Percentiles rank a stretch among this genome's conserved stretches.
phyloP scores from a whole-genome alignment of 139 green algal genomes.

The Desmodesmus armatus region DNA sequence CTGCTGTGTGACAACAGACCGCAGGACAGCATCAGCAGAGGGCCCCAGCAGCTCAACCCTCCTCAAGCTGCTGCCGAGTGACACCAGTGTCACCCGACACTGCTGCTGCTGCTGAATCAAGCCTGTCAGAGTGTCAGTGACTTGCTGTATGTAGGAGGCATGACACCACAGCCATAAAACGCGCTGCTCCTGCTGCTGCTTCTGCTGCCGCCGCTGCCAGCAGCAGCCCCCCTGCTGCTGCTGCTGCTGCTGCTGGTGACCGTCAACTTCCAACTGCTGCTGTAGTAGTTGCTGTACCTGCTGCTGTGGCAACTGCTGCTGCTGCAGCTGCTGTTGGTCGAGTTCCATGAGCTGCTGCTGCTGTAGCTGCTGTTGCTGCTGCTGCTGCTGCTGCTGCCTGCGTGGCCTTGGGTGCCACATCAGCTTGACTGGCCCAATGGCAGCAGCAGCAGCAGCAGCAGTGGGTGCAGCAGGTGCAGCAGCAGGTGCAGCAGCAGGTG shows the following conservation, averaged over 20 bases:
- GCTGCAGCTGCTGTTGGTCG: conserved; percentile 17
- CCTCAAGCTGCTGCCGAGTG: conserved; percentile 44
- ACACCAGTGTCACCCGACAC: conserved; percentile 24
- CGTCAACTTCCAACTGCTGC: neutral
- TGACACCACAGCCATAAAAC: conserved; percentile 59
- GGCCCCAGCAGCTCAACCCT: conserved; percentile 51
- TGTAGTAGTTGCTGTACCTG: neutral
- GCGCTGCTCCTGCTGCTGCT: conserved; percentile 16
- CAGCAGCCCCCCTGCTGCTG: neutral
- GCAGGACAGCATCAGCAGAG: conserved; percentile 20
- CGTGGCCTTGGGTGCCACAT: conserved; percentile 28
- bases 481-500: neutral
- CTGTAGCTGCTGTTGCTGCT: conserved; percentile 16
- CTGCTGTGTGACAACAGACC: conserved; percentile 8
- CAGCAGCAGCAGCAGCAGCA: neutral
- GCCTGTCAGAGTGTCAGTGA: neutral
- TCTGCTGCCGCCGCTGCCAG: neutral
- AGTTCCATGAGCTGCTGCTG: neutral
- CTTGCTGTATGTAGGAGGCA: conserved; percentile 48
- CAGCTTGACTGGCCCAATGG: neutral
- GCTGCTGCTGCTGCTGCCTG: neutral
- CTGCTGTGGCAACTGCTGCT: neutral
- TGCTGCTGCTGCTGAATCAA: neutral
- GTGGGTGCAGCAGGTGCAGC: no score
- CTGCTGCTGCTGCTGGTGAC: neutral